Base-by-base conservation (phyloP, 371 early-diverging fungal species). In the Phascolomyces articulosus region DNA sequence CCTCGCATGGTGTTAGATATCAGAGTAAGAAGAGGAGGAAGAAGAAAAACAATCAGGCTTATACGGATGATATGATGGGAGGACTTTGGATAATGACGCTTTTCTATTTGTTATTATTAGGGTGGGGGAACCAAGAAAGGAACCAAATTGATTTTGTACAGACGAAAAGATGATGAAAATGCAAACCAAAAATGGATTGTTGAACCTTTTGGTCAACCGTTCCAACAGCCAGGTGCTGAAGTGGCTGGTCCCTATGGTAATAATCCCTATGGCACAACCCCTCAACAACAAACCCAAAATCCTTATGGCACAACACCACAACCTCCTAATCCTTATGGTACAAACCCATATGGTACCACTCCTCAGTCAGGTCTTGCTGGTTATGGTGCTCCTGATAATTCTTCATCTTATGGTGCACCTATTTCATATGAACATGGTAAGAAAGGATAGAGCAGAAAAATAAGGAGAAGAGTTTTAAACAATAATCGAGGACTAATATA, bases 181-280 rank as follows among this genome's bases (percentile, higher is more conserved):
- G 48, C 53, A n/a, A 78, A 77, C 58, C 82, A 82, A 56, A 66
- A 70, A 54, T 82, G 82, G 82, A 63, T 29, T 18, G 47, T 82
- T 49, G 73, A 71, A 48, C 75, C 74, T 27, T 58, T 57, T 54
- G 72, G 68, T 20, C 48, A 60, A 48, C 38, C 11, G 20, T 51
- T 51, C 26, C 51, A 51, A n/a, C n/a, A n/a, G n/a, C n/a, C n/a
- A 34, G 34, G 9, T 34, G 34, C 51, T 51, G 28, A 20, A 51
- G 51, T 51, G 4, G 24, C 4, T 7, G 51, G 51, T 18, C 24
- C 51, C 23, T 51, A 51, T 51, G 51, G 51, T n/a, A 29, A 9
- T 44, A 63, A 59, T 21, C 65, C 65, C 29, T 65, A 65, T 55
- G 54, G 41, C 4, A 49, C 44, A 21, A 26, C 44, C 13, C 57